These are phyloP conservation scores for Tulasnella sp. DNA, from an alignment of 768 basidiomycete species.

Conservation along the genomic window DNA sequence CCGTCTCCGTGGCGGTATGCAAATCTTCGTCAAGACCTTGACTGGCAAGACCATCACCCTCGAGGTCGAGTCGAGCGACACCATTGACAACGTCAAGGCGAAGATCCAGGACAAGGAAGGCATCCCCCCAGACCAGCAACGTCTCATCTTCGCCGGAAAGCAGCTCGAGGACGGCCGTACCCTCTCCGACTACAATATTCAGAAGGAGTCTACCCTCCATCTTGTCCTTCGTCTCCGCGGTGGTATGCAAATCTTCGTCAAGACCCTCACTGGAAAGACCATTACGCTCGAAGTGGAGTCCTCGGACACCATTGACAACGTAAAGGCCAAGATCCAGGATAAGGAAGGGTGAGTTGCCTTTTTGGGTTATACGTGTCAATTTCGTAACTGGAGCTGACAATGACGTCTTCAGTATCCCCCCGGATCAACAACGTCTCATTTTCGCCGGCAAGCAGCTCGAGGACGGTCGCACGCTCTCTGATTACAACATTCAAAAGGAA, in stretches of 20 bases:
- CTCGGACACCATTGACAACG: conserved; percentile 40
- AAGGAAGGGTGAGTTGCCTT: conserved; percentile 29
- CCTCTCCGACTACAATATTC: conserved; percentile 46
- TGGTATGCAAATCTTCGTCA: conserved; percentile 57
- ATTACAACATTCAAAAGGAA: conserved; percentile 42
- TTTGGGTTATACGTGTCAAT: conserved; percentile 39
- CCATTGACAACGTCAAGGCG: conserved; percentile 34
- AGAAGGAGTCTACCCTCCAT: conserved; percentile 37
- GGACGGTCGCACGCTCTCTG: conserved; percentile 77
- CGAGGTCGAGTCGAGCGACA: conserved; percentile 34
- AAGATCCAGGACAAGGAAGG: conserved; percentile 29
- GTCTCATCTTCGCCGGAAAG: conserved; percentile 76
- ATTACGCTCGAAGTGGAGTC: conserved; percentile 50
- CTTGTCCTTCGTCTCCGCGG: conserved; percentile 39
- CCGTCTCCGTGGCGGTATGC: conserved; percentile 46
- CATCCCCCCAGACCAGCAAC: conserved; percentile 38
- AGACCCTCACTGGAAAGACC: conserved; percentile 26
- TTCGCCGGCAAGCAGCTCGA: conserved; percentile 94
- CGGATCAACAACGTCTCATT: conserved; percentile 40
- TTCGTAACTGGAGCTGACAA: conserved; percentile 81
- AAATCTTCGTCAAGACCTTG: conserved; percentile 41
- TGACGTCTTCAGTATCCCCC: conserved; percentile 27
- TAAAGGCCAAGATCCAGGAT: conserved; percentile 30
- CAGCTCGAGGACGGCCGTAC: conserved; percentile 92
- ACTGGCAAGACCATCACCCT: conserved; percentile 43